phyloP scores from a whole-genome alignment of 129 eudicot genomes.

The Chrysanthemum makinoi region DNA sequence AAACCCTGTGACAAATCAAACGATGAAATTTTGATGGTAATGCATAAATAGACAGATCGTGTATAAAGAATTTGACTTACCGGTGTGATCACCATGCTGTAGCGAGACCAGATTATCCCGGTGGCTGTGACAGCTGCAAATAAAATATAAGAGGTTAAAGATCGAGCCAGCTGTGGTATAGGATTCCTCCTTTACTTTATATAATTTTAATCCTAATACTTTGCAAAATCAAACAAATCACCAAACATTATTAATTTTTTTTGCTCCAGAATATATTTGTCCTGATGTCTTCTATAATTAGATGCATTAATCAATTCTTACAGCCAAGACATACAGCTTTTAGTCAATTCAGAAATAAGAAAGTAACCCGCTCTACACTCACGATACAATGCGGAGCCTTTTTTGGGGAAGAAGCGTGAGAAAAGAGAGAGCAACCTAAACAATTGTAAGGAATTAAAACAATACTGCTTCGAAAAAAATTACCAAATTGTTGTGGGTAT shows the following conservation, averaged over 20 bases:
- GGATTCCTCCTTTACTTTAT: neutral
- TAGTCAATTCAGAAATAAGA: neutral
- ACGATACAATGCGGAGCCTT: neutral
- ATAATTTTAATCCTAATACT: neutral
- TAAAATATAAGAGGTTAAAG: slow-evolving; percentile 3
- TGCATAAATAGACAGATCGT: neutral
- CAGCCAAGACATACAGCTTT: neutral
- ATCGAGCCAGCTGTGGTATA: neutral
- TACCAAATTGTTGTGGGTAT: slow-evolving; percentile 98
- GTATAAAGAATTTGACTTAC: slow-evolving; percentile 44
- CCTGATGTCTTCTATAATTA: neutral
- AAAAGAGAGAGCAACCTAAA: neutral
- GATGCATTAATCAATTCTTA: neutral
- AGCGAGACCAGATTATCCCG: slow-evolving; percentile 95
- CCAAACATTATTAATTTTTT: neutral
- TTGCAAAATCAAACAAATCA: neutral
- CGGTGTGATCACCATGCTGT: slow-evolving; percentile 91
- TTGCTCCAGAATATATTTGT: slow-evolving; percentile 5
- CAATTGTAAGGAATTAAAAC: neutral
- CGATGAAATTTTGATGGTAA: slow-evolving; percentile 1
- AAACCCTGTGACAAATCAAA: neutral
- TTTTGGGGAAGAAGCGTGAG: neutral
- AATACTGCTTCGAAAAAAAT: neutral
- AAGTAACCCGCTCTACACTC: neutral
- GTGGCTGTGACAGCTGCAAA: slow-evolving; percentile 88